Conservation (phyloP, 257 asterid genomes). For the Solanum corneliomulleri region DNA sequence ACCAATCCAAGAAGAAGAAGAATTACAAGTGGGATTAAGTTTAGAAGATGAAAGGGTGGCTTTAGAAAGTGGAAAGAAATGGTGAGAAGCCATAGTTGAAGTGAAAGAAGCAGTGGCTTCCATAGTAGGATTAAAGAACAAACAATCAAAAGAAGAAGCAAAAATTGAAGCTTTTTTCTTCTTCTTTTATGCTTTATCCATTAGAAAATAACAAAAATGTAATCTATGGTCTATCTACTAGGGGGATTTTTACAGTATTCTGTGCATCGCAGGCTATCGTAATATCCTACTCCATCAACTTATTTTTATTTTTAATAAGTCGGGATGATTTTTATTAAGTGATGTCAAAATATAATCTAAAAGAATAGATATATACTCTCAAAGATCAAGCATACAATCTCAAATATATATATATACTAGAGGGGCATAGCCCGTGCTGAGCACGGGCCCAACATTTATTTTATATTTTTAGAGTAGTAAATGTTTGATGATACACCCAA, state of each 20-base stretch:
- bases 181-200: background rate
- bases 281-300: background rate
- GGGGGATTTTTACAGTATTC: background rate
- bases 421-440: too few species aligned
- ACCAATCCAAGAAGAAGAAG: conserved; percentile 22
- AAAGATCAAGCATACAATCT: too few species aligned
- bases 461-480: too few species aligned
- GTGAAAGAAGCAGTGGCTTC: conserved; percentile 42
- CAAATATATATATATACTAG: too few species aligned
- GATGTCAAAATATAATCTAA: too few species aligned
- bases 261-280: background rate
- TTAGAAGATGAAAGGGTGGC: conserved; percentile 2
- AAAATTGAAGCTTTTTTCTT: background rate
- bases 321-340: too few species aligned
- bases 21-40: background rate
- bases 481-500: too few species aligned
- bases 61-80: conserved; percentile 26
- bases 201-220: background rate
- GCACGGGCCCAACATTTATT: too few species aligned
- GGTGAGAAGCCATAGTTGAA: conserved; percentile 56
- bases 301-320: too few species aligned
- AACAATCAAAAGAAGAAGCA: background rate
- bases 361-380: too few species aligned
- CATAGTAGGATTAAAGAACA: conserved; percentile 15
- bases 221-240: background rate